A percentile compares a stretch with the other conserved stretches of the same genome.
phyloP scores from a whole-genome alignment of 176 grass and related monocot species.

The Phragmites australis region DNA sequence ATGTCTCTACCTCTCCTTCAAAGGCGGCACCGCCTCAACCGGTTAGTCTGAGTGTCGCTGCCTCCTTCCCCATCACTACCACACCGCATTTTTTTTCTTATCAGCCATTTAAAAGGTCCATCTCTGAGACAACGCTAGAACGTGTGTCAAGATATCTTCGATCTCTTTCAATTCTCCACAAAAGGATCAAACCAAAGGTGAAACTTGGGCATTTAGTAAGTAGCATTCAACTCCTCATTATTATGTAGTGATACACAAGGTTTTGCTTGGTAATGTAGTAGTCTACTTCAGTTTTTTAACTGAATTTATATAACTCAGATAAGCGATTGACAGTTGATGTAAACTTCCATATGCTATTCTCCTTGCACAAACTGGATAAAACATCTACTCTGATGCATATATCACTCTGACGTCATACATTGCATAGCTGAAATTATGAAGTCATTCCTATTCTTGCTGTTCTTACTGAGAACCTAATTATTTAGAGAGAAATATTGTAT shows the following conservation, averaged over 20 bases:
- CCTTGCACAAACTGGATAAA: background rate
- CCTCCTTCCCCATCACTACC: too few species aligned
- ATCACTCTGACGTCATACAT: too few species aligned
- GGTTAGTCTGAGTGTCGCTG: too few species aligned
- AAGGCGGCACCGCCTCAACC: too few species aligned
- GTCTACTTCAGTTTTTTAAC: background rate
- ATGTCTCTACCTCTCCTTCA: too few species aligned
- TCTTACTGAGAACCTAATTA: too few species aligned
- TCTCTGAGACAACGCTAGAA: slow-evolving; percentile 76
- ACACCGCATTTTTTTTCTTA: slow-evolving; percentile 40
- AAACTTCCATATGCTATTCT: background rate
- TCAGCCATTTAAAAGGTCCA: slow-evolving; percentile 71
- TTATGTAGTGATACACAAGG: background rate
- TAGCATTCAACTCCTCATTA: slow-evolving; percentile 13
- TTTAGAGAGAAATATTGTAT: too few species aligned
- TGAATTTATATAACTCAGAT: background rate
- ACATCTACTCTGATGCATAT: too few species aligned
- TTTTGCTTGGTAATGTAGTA: background rate
- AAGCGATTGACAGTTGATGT: background rate
- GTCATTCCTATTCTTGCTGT: too few species aligned
- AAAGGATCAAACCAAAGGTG: slow-evolving; percentile 75
- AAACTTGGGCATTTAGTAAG: slow-evolving; percentile 10
- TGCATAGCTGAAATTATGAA: too few species aligned
- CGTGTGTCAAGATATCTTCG: slow-evolving; percentile 63
- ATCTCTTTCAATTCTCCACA: slow-evolving; percentile 68